phyloP scores from a whole-genome alignment of 2,329 filamentous ascomycete genomes.

The Aspergillus ochraceus region DNA sequence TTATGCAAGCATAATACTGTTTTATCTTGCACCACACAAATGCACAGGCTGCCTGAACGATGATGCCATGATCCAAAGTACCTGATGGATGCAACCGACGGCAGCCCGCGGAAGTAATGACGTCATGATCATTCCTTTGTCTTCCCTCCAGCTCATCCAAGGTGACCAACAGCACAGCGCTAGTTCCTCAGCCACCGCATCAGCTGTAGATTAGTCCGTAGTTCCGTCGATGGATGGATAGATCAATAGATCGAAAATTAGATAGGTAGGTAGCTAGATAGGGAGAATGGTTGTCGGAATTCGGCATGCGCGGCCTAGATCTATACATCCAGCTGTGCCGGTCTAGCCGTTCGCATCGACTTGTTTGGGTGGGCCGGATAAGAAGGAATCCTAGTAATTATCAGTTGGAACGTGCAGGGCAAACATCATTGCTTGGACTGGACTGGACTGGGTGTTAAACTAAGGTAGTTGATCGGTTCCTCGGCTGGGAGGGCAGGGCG shows the following conservation, averaged over 20 bases:
- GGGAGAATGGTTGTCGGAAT: not conserved
- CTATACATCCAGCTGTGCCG: not conserved
- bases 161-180: not conserved
- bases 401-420: not conserved
- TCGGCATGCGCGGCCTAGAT: not conserved
- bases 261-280: not conserved
- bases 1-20: too few species aligned
- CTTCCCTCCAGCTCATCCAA: not conserved
- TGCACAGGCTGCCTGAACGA: not conserved
- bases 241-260: too few species aligned
- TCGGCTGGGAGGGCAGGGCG: not conserved
- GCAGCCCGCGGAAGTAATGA: slow-evolving; percentile 9
- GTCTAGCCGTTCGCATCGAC: not conserved
- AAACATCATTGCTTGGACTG: not conserved
- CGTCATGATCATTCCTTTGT: slow-evolving; percentile 6
- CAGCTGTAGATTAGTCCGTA: not conserved
- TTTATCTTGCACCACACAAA: not conserved
- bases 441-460: too few species aligned
- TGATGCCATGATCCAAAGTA: not conserved
- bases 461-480: not conserved
- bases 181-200: not conserved
- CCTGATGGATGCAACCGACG: not conserved
- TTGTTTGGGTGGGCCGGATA: not conserved
- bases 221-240: too few species aligned
- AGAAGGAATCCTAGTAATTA: not conserved